Percentiles rank a stretch among this genome's conserved stretches.
These are phyloP conservation scores for Cytospora piceae DNA, from an alignment of 2,329 filamentous ascomycete genomes.

Conservation along the genomic window DNA sequence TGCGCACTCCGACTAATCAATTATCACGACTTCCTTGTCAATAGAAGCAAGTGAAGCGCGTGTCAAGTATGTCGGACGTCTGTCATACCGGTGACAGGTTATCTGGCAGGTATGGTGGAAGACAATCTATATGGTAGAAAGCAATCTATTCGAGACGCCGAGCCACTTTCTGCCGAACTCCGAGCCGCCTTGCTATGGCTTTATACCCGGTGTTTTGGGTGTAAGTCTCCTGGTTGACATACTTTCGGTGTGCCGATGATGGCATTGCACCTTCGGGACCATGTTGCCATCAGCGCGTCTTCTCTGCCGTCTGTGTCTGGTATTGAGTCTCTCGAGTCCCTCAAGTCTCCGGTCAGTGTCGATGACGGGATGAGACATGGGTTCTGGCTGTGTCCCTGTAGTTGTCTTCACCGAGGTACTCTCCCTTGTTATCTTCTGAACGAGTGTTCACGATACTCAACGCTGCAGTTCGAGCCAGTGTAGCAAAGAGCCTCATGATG, in stretches of 20 bases:
- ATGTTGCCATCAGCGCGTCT: background rate
- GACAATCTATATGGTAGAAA: background rate
- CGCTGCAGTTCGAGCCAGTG: background rate
- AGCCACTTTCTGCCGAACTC: background rate
- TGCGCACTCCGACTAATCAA: background rate
- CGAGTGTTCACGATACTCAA: background rate
- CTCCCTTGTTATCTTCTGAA: background rate
- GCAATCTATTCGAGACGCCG: constrained; percentile 3
- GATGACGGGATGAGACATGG: background rate
- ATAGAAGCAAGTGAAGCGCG: background rate
- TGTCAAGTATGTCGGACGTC: background rate
- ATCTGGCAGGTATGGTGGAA: background rate
- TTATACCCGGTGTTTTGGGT: background rate
- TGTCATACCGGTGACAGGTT: background rate
- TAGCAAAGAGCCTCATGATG: background rate
- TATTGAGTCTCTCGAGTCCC: background rate
- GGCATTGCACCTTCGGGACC: background rate
- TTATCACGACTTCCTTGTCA: background rate
- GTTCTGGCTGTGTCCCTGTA: background rate
- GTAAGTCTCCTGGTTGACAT: background rate
- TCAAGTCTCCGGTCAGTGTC: background rate
- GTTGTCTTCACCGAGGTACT: background rate
- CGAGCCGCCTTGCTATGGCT: background rate
- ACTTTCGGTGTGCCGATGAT: background rate
- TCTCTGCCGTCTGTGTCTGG: background rate